Base-by-base conservation (phyloP, 2,329 filamentous ascomycete species). In the Podosphaera xanthii region DNA sequence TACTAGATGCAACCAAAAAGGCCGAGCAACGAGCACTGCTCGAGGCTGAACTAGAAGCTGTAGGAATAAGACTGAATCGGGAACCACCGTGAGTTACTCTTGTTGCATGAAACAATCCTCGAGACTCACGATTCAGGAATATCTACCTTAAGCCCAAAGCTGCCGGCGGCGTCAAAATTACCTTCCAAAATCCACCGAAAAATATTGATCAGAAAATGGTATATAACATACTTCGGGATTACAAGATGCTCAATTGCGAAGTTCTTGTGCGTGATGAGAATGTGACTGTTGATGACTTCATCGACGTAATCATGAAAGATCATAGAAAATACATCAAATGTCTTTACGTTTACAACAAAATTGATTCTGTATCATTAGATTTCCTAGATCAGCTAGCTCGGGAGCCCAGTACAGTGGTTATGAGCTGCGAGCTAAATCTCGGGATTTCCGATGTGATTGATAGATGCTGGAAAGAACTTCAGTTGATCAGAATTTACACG, bases 261-360 rank as follows among this genome's bases (percentile, higher is more conserved):
- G 90, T 98, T 0, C 80, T 98, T 31, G 82, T 98, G 14, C 86
- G 92, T 66, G 92, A 98, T 70, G 92, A 98, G 69, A 83, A 94
- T 70, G 88, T 86, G 48, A 97, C 92, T 0, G 89, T 98, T 42
- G 92, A 98, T 73, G 91, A 98, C 72, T 86, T 98, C 71, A 98
- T 98, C 74, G 92, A 98, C 71, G 89, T 96, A 62, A 96, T 98
- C 72, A 97, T 97, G 91, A 94, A 92, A 72, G 88, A 96, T 69
- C 92, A 98, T 75, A 78, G 92, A 69, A 98, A 94, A 72, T 98
- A 98, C 76, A 96, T 98, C 75, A 81, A 66, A 70, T 84, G 87
- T 69, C 78, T 98, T 38, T 98, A 98, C 73, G 91, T 97, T 38
- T 98, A 98, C 82, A 98, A 98, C 84, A 98, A 98, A 75, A 94